Evolutionary conservation across 2,329 filamentous ascomycete genomes (phyloP).

Genomic region (Didymella arachidicola): DNA sequence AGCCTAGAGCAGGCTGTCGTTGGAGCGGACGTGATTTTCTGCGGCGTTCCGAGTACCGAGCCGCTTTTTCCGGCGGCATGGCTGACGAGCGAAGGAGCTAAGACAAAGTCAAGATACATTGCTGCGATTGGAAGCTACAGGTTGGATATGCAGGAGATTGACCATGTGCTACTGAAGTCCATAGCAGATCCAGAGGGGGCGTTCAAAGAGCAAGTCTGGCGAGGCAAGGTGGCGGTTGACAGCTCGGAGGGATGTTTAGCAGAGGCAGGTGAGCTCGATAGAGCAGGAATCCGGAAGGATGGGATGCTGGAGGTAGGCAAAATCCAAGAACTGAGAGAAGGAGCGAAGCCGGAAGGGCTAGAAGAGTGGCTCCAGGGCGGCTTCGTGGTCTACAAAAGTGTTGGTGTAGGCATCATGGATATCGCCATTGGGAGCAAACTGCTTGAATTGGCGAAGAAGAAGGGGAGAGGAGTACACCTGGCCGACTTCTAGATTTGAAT

Average conservation of each 20-base stretch:
- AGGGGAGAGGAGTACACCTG: slow-evolving; percentile 23
- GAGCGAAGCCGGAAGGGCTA: slow-evolving; percentile 30
- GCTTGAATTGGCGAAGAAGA: slow-evolving; percentile 26
- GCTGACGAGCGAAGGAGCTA: slow-evolving; percentile 29
- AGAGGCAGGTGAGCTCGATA: slow-evolving; percentile 58
- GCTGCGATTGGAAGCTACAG: slow-evolving; percentile 41
- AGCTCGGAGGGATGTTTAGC: slow-evolving; percentile 53
- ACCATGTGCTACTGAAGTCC: slow-evolving; percentile 52
- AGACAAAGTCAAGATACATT: slow-evolving; percentile 30
- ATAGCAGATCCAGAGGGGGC: slow-evolving; percentile 14
- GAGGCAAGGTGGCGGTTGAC: slow-evolving; percentile 34
- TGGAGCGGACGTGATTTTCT: slow-evolving; percentile 57
- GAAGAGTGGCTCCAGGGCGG: slow-evolving; percentile 38
- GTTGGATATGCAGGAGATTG: slow-evolving; percentile 59
- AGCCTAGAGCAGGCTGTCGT: slow-evolving; percentile 39
- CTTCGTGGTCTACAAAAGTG: slow-evolving; percentile 60
- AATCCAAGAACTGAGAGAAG: slow-evolving; percentile 9
- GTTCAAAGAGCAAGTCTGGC: slow-evolving; percentile 4
- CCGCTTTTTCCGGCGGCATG: slow-evolving; percentile 54
- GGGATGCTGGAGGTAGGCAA: slow-evolving; percentile 25
- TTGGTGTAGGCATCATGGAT: slow-evolving; percentile 62
- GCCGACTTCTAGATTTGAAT: slow-evolving; percentile 19
- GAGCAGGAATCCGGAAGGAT: slow-evolving; percentile 43
- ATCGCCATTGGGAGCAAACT: slow-evolving; percentile 51
- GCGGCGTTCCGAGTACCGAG: slow-evolving; percentile 57